A percentile compares a stretch with the other conserved stretches of the same genome.
phyloP scores from a whole-genome alignment of 768 basidiomycete species.

The Neoboletus brunneissimus region DNA sequence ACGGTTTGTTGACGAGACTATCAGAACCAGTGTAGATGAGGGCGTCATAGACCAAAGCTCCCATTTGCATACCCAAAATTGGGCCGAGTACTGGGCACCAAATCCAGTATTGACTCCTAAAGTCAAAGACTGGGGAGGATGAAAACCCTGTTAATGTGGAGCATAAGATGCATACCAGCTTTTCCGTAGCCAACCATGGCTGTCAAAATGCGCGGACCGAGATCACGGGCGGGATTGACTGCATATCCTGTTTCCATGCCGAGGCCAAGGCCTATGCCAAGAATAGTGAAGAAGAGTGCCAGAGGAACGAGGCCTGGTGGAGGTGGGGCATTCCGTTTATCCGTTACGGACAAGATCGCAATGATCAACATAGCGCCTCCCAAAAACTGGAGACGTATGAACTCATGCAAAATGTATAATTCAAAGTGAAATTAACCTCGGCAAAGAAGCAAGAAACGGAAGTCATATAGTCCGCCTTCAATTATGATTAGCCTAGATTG shows the following conservation, averaged over 20 bases:
- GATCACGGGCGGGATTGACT: conserved; percentile 69
- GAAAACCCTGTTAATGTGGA: background rate
- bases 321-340: conserved; percentile 49
- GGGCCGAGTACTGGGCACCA: conserved; percentile 65
- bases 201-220: conserved; percentile 66
- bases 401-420: background rate
- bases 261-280: conserved; percentile 56
- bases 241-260: conserved; percentile 68
- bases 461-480: conserved; percentile 42
- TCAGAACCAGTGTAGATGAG: conserved; percentile 57
- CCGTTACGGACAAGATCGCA: conserved; percentile 50
- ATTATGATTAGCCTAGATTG: conserved; percentile 8
- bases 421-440: conserved; percentile 30
- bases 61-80: conserved; percentile 55
- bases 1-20: conserved; percentile 51
- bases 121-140: conserved; percentile 21
- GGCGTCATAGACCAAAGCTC: conserved; percentile 54
- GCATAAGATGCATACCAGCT: conserved; percentile 37
- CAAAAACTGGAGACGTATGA: conserved; percentile 43
- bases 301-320: conserved; percentile 53
- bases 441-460: conserved; percentile 45
- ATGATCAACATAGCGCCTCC: conserved; percentile 54
- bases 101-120: conserved; percentile 64
- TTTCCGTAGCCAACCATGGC: conserved; percentile 72
- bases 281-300: conserved; percentile 51